Evolutionary conservation across 1,139 yeast genomes (phyloP).

Genomic region (Wickerhamomyces sp.): DNA sequence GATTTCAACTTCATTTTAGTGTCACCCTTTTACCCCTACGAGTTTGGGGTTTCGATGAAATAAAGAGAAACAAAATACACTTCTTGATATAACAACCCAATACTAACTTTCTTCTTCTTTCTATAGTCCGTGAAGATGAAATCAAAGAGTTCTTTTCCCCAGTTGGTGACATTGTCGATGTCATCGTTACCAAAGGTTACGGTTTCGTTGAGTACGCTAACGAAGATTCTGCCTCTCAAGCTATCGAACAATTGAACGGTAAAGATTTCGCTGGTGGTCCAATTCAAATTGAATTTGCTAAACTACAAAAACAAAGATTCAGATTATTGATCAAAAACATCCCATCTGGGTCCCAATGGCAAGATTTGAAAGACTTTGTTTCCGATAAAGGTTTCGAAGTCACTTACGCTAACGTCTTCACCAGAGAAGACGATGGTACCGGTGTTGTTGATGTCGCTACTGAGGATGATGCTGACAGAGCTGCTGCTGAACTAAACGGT

Average conservation of each 20-base stretch:
- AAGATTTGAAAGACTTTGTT: constrained; percentile 76
- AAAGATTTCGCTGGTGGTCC: constrained; percentile 57
- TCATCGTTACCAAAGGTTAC: constrained; percentile 69
- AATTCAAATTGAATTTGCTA: constrained; percentile 65
- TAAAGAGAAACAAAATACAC: no score
- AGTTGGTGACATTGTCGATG: constrained; percentile 60
- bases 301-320: constrained; percentile 65
- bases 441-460: constrained; percentile 77
- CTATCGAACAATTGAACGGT: constrained; percentile 58
- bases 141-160: constrained; percentile 63
- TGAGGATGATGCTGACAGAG: constrained; percentile 68
- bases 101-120: not conserved
- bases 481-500: constrained; percentile 66
- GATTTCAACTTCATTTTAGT: not conserved
- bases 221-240: constrained; percentile 61
- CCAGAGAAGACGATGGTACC: constrained; percentile 62
- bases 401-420: constrained; percentile 66
- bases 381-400: constrained; percentile 66
- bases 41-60: no score
- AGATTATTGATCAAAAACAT: constrained; percentile 65
- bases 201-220: constrained; percentile 71
- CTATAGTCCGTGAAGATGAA: constrained; percentile 40
- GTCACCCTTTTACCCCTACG: no score
- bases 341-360: constrained; percentile 80
- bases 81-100: no score